Conservation (phyloP, 257 asterid species). For the Handroanthus guayacan region DNA sequence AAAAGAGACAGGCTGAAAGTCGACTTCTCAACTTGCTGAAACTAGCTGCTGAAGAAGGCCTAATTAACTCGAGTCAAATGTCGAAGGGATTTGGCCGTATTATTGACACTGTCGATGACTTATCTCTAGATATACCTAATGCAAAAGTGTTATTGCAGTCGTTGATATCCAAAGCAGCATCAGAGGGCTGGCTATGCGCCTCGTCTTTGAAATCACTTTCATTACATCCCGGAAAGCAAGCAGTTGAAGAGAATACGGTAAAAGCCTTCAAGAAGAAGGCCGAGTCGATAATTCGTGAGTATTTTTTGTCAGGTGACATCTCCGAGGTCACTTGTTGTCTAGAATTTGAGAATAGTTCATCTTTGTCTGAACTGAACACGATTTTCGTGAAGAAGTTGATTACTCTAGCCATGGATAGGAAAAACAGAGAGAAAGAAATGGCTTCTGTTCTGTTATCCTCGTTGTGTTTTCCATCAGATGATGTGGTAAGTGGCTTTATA, state of each 20-base stretch:
- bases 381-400: slow-evolving; percentile 80
- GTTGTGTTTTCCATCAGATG: slow-evolving; percentile 80
- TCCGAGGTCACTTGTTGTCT: slow-evolving; percentile 76
- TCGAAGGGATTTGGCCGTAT: slow-evolving; percentile 82
- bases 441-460: slow-evolving; percentile 87
- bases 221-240: slow-evolving; percentile 49
- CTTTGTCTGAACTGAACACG: slow-evolving; percentile 65
- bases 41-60: slow-evolving; percentile 69
- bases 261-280: slow-evolving; percentile 72
- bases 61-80: slow-evolving; percentile 85
- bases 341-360: slow-evolving; percentile 63
- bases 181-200: slow-evolving; percentile 92
- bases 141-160: slow-evolving; percentile 74
- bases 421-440: slow-evolving; percentile 93
- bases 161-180: slow-evolving; percentile 80
- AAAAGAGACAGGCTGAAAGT: slow-evolving; percentile 62
- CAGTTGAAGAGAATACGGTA: slow-evolving; percentile 57
- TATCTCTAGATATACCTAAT: slow-evolving; percentile 81
- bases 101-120: slow-evolving; percentile 77
- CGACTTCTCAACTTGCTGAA: slow-evolving; percentile 69
- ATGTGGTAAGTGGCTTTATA: slow-evolving; percentile 73
- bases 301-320: slow-evolving; percentile 81
- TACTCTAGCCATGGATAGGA: slow-evolving; percentile 90
- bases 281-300: slow-evolving; percentile 74
- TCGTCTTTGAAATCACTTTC: slow-evolving; percentile 74